Evolutionary conservation across 2,329 filamentous ascomycete genomes (phyloP).

Genomic region (Aureobasidium sp.): DNA sequence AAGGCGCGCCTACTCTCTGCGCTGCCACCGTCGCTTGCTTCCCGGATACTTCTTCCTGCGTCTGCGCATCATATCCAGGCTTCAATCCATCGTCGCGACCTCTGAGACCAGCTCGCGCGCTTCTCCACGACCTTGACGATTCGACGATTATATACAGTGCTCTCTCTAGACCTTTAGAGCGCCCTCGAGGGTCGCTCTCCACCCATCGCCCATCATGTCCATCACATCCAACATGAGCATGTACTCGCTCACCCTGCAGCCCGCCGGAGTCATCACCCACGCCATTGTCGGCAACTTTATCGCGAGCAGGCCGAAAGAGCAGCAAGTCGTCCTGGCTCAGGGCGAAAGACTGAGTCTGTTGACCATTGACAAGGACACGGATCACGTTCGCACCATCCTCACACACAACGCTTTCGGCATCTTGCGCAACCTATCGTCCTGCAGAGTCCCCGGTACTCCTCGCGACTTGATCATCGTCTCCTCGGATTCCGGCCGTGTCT

Average conservation of each 20-base stretch:
- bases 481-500: constrained; percentile 90
- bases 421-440: constrained; percentile 78
- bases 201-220: constrained; percentile 14
- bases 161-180: constrained; percentile 5
- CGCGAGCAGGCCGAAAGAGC: constrained; percentile 70
- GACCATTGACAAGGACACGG: constrained; percentile 61
- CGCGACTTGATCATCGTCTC: constrained; percentile 97
- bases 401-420: constrained; percentile 96
- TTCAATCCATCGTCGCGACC: background rate
- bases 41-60: background rate
- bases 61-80: background rate
- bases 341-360: constrained; percentile 84
- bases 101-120: background rate
- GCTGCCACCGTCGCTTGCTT: background rate
- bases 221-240: constrained; percentile 19
- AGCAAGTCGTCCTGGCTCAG: constrained; percentile 91
- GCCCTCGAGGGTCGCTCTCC: constrained; percentile 13
- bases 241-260: constrained; percentile 92
- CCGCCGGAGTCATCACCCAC: constrained; percentile 79
- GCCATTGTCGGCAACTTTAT: constrained; percentile 86
- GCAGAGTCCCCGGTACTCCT: constrained; percentile 83
- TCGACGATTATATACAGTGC: background rate
- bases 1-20: background rate
- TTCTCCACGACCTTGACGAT: constrained; percentile 5
- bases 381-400: constrained; percentile 72